Percentiles rank a stretch among this genome's conserved stretches.
phyloP scores from a whole-genome alignment of 495 filamentous ascomycete genomes.

The Penicillium crystallinum region DNA sequence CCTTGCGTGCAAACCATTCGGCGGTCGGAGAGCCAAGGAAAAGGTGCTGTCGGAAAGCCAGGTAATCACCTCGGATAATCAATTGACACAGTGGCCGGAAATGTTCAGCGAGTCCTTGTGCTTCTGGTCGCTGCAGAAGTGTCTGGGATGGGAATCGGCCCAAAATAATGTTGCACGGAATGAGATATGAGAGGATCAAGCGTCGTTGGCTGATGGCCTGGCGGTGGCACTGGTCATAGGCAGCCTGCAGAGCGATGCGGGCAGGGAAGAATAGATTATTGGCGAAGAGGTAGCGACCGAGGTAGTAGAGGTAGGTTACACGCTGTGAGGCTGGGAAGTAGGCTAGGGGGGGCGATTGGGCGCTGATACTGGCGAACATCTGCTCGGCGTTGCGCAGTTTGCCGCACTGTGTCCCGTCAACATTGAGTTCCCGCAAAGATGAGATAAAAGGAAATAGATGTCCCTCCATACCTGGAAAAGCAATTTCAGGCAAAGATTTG shows the following conservation, averaged over 20 bases:
- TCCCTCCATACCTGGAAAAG: constrained; percentile 63
- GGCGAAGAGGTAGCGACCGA: constrained; percentile 81
- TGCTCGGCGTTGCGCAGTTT: constrained; percentile 66
- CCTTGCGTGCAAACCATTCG: constrained; percentile 71
- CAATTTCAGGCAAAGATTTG: constrained; percentile 84
- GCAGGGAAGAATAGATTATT: constrained; percentile 76
- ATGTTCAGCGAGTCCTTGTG: constrained; percentile 58
- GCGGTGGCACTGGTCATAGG: constrained; percentile 72
- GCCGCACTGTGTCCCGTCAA: constrained; percentile 33
- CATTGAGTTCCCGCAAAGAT: not conserved
- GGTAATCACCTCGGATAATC: constrained; percentile 74
- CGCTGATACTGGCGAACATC: constrained; percentile 84
- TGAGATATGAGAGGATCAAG: constrained; percentile 77
- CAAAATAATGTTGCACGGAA: constrained; percentile 75
- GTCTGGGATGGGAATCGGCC: constrained; percentile 71
- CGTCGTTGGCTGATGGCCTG: constrained; percentile 65
- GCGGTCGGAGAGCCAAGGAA: constrained; percentile 43
- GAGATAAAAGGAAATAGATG: not conserved
- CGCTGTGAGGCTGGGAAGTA: constrained; percentile 83
- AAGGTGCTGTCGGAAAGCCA: constrained; percentile 66
- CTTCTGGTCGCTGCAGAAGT: constrained; percentile 68
- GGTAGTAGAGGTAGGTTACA: constrained; percentile 90
- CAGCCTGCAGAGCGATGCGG: constrained; percentile 64
- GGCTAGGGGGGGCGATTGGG: constrained; percentile 70
- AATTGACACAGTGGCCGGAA: constrained; percentile 71